Percentiles rank a stretch among this genome's conserved stretches.
Conservation (phyloP, 148 eudicot genomes). For the Chenopodium quinoa region DNA sequence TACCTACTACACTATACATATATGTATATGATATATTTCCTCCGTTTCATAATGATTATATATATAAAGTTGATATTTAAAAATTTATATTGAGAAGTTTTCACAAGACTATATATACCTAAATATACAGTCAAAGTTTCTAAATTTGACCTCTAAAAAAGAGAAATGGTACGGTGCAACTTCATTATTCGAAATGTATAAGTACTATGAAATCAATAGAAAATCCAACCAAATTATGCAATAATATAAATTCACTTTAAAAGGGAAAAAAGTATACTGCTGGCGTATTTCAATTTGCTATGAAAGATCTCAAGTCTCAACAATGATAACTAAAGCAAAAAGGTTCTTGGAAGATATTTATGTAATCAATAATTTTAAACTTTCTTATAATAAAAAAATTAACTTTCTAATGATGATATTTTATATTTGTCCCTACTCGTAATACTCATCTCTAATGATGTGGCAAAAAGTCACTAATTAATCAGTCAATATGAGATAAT, state of each 20-base stretch:
- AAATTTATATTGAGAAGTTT: too few relatives aligned
- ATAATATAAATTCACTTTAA: background rate
- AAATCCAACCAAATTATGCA: background rate
- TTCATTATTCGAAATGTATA: too few relatives aligned
- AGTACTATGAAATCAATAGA: background rate
- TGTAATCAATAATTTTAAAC: background rate
- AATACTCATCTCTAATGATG: constrained; percentile 3
- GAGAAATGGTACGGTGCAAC: too few relatives aligned
- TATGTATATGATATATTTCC: too few relatives aligned
- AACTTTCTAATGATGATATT: background rate
- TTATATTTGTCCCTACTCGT: background rate
- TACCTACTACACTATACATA: too few relatives aligned
- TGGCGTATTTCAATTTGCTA: background rate
- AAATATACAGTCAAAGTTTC: too few relatives aligned
- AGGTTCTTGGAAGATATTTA: constrained; percentile 10
- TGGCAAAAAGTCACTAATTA: background rate
- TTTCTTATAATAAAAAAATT: too few relatives aligned
- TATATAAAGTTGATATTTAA: too few relatives aligned
- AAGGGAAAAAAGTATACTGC: background rate
- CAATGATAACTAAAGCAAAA: background rate
- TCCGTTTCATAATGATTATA: too few relatives aligned
- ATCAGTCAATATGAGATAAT: background rate
- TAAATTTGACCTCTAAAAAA: too few relatives aligned
- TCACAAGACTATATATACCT: too few relatives aligned
- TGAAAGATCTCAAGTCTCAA: background rate